A percentile compares a stretch with the other conserved stretches of the same genome.
These are phyloP conservation scores for Kwoniella heveanensis DNA, from an alignment of 768 basidiomycete species.

Conservation along the genomic window DNA sequence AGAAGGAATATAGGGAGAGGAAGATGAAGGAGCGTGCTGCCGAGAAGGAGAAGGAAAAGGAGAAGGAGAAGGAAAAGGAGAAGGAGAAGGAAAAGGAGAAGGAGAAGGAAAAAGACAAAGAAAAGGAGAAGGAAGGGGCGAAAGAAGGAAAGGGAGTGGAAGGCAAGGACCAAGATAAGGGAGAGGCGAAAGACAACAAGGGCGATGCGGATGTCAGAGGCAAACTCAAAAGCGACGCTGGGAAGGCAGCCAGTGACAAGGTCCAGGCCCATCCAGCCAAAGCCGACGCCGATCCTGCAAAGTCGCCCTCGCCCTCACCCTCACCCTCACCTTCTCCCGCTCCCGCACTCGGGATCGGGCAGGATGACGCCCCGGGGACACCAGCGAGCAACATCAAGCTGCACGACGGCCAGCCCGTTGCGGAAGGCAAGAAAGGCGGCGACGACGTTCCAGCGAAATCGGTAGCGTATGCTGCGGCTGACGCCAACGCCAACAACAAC, in stretches of 20 bases:
- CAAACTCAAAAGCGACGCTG: neutral
- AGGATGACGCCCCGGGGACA: conserved; percentile 7
- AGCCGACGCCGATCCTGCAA: neutral
- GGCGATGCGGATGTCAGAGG: neutral
- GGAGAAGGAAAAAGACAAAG: neutral
- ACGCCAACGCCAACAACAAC: neutral
- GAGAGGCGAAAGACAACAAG: conserved; percentile 10
- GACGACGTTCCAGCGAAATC: neutral
- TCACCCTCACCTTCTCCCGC: too few relatives aligned
- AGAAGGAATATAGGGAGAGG: conserved; percentile 42
- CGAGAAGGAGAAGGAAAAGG: conserved; percentile 24
- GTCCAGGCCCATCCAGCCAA: neutral
- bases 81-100: conserved; percentile 12
- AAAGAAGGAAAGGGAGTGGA: conserved; percentile 6
- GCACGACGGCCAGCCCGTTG: conserved; percentile 23
- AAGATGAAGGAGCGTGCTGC: conserved; percentile 37
- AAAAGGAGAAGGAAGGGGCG: conserved; percentile 4
- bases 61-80: conserved; percentile 17
- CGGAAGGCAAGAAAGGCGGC: neutral
- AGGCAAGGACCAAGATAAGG: conserved; percentile 6
- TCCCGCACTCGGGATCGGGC: too few relatives aligned
- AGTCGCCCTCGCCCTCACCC: too few relatives aligned
- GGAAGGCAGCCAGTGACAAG: conserved; percentile 3
- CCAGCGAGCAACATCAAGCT: conserved; percentile 29
- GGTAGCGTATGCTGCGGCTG: too few relatives aligned